Percentiles rank a stretch among this genome's conserved stretches.
Evolutionary conservation across 306 rosid species (phyloP).

Genomic region (Erythrophleum fordii): DNA sequence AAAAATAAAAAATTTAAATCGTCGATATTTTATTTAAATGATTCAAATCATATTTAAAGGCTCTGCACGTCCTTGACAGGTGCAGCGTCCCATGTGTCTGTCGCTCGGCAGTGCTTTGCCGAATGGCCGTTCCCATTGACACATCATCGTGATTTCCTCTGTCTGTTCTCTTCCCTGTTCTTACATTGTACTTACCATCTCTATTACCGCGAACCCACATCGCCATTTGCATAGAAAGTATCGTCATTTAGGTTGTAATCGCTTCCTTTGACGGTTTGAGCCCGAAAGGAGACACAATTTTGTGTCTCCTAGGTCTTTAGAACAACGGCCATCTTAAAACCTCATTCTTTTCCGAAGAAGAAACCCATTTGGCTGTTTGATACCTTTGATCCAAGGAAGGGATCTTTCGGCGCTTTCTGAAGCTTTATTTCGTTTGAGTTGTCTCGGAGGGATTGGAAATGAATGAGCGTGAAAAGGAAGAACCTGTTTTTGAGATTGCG

Average conservation of each 20-base stretch:
- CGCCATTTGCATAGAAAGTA: constrained; percentile 9
- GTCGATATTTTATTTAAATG: too few relatives aligned
- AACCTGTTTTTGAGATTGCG: constrained; percentile 74
- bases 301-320: not conserved
- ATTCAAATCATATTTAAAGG: too few relatives aligned
- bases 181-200: constrained; percentile 14
- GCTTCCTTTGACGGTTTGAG: constrained; percentile 20
- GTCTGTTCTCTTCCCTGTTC: not conserved
- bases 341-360: not conserved
- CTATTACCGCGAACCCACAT: constrained; percentile 29
- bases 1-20: too few relatives aligned
- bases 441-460: constrained; percentile 45
- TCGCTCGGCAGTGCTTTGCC: not conserved
- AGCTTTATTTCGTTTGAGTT: constrained; percentile 19
- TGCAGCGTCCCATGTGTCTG: not conserved
- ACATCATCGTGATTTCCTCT: not conserved
- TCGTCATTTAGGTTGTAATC: constrained; percentile 5
- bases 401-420: constrained; percentile 30
- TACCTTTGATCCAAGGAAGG: constrained; percentile 32
- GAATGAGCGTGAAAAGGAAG: constrained; percentile 54
- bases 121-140: not conserved
- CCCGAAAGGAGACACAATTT: not conserved
- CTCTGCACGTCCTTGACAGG: too few relatives aligned
- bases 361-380: constrained; percentile 19
- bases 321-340: not conserved